phyloP scores from a whole-genome alignment of 176 grass and related monocot species.

The Tillandsia leiboldiana region DNA sequence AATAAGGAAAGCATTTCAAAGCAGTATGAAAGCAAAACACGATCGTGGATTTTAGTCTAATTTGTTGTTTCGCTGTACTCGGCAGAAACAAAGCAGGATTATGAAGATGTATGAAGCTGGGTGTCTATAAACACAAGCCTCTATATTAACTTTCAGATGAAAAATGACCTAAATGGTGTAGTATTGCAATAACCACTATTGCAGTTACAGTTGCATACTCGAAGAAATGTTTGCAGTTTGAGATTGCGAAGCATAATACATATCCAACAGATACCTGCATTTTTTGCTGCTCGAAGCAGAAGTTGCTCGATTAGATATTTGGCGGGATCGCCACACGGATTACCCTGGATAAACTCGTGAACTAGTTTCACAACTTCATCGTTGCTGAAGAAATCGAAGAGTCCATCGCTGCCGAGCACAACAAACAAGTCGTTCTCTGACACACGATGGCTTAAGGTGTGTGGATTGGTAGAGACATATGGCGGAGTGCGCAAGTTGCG shows the following conservation, averaged over 20 bases:
- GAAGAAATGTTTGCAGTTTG: not conserved
- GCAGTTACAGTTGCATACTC: not conserved
- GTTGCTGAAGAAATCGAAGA: slow-evolving; percentile 93
- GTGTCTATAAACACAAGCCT: not conserved
- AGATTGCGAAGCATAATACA: not conserved
- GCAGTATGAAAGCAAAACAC: not conserved
- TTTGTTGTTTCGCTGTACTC: not conserved
- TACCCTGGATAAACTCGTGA: slow-evolving; percentile 73
- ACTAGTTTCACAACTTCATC: slow-evolving; percentile 78
- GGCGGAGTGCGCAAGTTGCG: slow-evolving; percentile 60
- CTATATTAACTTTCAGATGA: not conserved
- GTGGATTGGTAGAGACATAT: slow-evolving; percentile 74
- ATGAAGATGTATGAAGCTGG: not conserved
- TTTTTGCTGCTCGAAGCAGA: slow-evolving; percentile 66
- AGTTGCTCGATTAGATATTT: slow-evolving; percentile 86
- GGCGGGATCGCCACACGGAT: slow-evolving; percentile 73
- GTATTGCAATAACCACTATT: not conserved
- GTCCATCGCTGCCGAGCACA: slow-evolving; percentile 88
- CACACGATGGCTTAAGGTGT: slow-evolving; percentile 69
- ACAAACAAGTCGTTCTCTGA: slow-evolving; percentile 73
- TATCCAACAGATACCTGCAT: slow-evolving; percentile 58
- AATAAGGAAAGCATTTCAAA: not conserved
- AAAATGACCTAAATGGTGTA: not conserved
- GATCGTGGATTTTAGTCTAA: not conserved
- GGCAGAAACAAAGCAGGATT: not conserved